phyloP scores from a whole-genome alignment of 352 stramenopile genomes.

The Aphanomyces invadans region DNA sequence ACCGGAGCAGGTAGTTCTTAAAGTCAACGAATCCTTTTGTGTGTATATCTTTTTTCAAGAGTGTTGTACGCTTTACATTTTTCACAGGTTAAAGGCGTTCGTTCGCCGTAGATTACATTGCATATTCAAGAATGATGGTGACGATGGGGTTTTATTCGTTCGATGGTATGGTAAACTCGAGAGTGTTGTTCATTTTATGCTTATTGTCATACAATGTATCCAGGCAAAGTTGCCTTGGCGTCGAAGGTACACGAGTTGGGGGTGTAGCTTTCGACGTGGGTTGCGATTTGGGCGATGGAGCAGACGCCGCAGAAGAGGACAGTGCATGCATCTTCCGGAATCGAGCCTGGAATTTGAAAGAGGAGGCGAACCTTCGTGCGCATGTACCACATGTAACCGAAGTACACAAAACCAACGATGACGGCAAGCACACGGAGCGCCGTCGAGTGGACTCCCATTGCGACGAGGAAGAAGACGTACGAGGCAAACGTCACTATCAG shows the following conservation, averaged over 20 bases:
- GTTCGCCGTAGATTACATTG: too few species aligned
- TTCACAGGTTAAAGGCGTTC: too few species aligned
- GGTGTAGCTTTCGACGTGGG: conserved; percentile 41
- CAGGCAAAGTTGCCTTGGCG: conserved; percentile 13
- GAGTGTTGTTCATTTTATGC: too few species aligned
- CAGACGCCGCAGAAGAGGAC: conserved; percentile 38
- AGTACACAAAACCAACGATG: not conserved
- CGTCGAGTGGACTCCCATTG: not conserved
- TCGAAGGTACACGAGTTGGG: conserved; percentile 27
- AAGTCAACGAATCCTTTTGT: too few species aligned
- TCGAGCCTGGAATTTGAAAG: conserved; percentile 43
- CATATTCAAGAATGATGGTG: too few species aligned
- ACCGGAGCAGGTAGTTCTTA: too few species aligned
- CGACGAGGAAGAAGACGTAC: conserved; percentile 1
- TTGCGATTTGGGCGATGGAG: conserved; percentile 41
- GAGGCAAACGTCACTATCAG: not conserved
- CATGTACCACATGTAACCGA: not conserved
- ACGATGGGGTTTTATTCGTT: too few species aligned
- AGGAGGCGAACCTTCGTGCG: conserved; percentile 36
- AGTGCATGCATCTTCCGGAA: conserved; percentile 33
- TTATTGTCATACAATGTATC: conserved; percentile 13
- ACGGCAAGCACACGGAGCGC: not conserved
- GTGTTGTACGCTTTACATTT: too few species aligned
- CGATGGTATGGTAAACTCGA: too few species aligned
- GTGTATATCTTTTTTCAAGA: too few species aligned